Percentiles rank a stretch among this genome's conserved stretches.
These are phyloP conservation scores for Penicillium sp. DNA, from an alignment of 2,329 filamentous ascomycete species.

Conservation along the genomic window DNA sequence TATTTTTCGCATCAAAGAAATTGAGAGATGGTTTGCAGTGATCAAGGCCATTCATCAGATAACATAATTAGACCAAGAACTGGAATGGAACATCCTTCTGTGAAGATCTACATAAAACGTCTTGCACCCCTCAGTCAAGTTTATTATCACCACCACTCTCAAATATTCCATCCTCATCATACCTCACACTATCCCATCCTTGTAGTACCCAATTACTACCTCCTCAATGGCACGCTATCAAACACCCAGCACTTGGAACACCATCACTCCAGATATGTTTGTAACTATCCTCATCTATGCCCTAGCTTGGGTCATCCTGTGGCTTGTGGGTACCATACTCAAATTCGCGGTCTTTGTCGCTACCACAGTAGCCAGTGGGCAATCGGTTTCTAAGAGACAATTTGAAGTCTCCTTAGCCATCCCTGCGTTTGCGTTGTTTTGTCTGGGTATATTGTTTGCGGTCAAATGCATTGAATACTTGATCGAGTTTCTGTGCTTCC, in stretches of 20 bases:
- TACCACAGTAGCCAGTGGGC: background rate
- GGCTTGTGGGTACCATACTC: background rate
- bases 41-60: background rate
- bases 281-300: background rate
- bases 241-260: background rate
- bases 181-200: background rate
- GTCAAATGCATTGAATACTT: background rate
- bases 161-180: background rate
- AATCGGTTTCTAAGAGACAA: background rate
- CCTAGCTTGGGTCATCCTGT: background rate
- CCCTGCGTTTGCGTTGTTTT: constrained; percentile 3
- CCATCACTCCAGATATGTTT: background rate
- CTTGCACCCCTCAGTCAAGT: background rate
- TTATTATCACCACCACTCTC: background rate
- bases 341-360: background rate
- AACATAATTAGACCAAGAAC: background rate
- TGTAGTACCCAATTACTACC: background rate
- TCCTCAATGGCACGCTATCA: background rate
- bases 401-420: background rate
- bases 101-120: background rate
- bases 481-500: background rate
- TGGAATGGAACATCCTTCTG: background rate
- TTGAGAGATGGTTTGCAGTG: background rate
- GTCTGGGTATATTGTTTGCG: background rate
- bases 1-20: background rate